phyloP scores from a whole-genome alignment of 306 rosid genomes.

The Quillaja saponaria region DNA sequence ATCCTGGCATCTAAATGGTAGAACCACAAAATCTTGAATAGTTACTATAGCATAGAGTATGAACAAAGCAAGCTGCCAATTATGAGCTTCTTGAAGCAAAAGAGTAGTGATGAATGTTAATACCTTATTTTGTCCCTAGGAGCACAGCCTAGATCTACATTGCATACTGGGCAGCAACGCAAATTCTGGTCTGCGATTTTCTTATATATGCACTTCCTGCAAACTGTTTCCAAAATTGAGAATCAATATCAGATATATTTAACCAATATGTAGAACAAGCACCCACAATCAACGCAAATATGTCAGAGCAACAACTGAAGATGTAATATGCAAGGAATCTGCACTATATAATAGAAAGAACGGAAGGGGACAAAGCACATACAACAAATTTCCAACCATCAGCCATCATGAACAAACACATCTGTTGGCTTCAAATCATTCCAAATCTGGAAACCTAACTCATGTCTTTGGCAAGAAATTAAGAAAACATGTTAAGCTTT shows the following conservation, averaged over 20 bases:
- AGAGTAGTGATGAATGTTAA: conserved; percentile 12
- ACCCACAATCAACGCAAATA: background rate
- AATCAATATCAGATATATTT: conserved; percentile 2
- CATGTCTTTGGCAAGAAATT: background rate
- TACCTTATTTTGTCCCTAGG: conserved; percentile 70
- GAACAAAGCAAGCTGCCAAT: background rate
- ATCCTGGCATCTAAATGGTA: background rate
- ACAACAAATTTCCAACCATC: background rate
- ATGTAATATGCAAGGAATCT: background rate
- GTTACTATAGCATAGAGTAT: background rate
- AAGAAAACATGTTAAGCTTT: background rate
- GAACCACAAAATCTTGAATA: background rate
- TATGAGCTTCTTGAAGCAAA: background rate
- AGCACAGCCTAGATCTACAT: conserved; percentile 49
- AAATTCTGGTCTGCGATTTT: conserved; percentile 46
- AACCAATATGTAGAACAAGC: background rate
- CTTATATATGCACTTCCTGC: conserved; percentile 64
- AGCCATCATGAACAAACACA: background rate
- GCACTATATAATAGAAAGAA: conserved; percentile 9
- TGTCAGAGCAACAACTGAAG: background rate
- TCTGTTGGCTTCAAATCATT: background rate
- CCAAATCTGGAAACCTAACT: background rate
- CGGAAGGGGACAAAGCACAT: background rate
- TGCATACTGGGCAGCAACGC: conserved; percentile 58
- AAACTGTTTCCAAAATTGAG: conserved; percentile 50